phyloP scores from a whole-genome alignment of 306 rosid species.

The Acacia melanoxylon region DNA sequence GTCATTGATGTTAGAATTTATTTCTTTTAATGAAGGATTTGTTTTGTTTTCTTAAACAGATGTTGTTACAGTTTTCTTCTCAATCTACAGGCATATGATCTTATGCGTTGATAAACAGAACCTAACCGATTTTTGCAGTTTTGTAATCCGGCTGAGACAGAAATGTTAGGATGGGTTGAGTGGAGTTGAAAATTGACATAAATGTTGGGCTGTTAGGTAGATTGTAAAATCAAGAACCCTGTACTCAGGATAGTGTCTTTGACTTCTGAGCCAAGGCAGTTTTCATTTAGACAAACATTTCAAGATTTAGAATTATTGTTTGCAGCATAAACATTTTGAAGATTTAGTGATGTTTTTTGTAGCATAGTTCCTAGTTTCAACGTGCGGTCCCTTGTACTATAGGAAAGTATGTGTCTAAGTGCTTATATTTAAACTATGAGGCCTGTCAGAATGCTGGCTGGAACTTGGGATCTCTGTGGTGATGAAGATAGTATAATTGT shows the following conservation, averaged over 20 bases:
- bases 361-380: not conserved
- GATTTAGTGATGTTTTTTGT: conserved; percentile 5
- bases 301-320: not conserved
- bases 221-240: not conserved
- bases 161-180: not conserved
- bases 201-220: not conserved
- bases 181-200: not conserved
- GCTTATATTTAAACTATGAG: not conserved
- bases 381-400: not conserved
- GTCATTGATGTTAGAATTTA: not conserved
- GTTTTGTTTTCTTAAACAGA: not conserved
- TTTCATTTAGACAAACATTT: not conserved
- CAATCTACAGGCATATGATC: not conserved
- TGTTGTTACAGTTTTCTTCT: not conserved
- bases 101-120: not conserved
- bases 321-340: not conserved
- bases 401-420: not conserved
- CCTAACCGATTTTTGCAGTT: not conserved
- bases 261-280: not conserved
- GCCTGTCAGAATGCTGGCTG: not conserved
- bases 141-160: not conserved
- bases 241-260: conserved; percentile 3
- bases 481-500: not conserved
- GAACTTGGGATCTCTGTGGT: not conserved
- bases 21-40: not conserved